These are phyloP conservation scores for Verticillium tricorpus DNA, from an alignment of 2,329 filamentous ascomycete genomes.

Conservation along the genomic window DNA sequence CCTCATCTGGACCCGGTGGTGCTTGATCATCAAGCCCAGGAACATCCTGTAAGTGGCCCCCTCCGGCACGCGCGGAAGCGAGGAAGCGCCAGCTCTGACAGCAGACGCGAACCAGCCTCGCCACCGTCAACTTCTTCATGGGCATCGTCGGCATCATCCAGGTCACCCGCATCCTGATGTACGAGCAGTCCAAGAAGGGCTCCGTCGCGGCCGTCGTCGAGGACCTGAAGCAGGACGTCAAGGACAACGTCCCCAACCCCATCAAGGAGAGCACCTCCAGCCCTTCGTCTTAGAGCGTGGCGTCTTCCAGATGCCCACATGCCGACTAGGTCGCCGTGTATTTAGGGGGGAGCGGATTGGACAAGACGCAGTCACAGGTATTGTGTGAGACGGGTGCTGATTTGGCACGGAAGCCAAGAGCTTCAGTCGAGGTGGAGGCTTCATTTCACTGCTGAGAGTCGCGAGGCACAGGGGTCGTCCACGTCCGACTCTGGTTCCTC, in stretches of 20 bases:
- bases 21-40: slow-evolving; percentile 89
- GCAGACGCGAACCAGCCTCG: slow-evolving; percentile 52
- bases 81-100: background rate
- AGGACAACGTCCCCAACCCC: slow-evolving; percentile 15
- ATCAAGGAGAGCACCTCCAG: slow-evolving; percentile 3
- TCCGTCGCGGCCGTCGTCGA: slow-evolving; percentile 28
- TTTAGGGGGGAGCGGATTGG: background rate
- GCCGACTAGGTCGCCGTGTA: background rate
- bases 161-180: slow-evolving; percentile 68
- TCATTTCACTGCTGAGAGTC: too few species aligned
- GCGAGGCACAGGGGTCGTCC: too few species aligned
- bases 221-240: slow-evolving; percentile 25
- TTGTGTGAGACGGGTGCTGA: background rate
- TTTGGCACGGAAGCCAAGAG: background rate
- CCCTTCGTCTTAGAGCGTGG: background rate
- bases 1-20: slow-evolving; percentile 98
- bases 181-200: slow-evolving; percentile 54
- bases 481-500: background rate
- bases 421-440: background rate
- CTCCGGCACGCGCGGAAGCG: background rate
- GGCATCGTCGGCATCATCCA: slow-evolving; percentile 82
- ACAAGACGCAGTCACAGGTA: background rate
- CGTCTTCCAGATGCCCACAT: background rate
- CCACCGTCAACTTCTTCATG: slow-evolving; percentile 97
- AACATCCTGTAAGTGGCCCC: slow-evolving; percentile 70